These are phyloP conservation scores for Camellia lanceoleosa DNA, from an alignment of 148 eudicot genomes.

Conservation along the genomic window DNA sequence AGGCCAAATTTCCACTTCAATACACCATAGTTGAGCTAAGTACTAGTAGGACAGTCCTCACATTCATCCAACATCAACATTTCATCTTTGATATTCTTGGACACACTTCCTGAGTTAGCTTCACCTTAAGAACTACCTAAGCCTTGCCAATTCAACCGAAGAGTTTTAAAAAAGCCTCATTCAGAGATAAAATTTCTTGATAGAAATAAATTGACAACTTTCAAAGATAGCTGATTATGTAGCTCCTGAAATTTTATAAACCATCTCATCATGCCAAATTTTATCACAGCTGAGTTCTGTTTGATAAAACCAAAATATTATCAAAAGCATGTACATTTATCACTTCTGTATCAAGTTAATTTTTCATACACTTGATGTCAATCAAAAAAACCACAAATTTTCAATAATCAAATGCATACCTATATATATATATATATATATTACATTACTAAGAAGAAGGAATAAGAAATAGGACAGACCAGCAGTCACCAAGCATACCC, in stretches of 20 bases:
- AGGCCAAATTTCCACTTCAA: too few relatives aligned
- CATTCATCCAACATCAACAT: neutral
- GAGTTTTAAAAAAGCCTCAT: neutral
- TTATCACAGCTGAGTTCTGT: neutral
- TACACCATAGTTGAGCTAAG: too few relatives aligned
- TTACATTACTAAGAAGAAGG: neutral
- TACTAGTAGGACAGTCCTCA: neutral
- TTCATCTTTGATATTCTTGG: neutral
- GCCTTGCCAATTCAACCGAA: neutral
- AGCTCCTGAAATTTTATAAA: neutral
- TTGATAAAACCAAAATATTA: neutral
- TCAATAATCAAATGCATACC: neutral
- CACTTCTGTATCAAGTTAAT: neutral
- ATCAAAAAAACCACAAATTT: neutral
- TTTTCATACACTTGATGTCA: neutral
- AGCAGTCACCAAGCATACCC: slow-evolving; percentile 97
- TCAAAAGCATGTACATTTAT: neutral
- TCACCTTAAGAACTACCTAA: neutral
- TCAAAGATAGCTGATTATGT: neutral
- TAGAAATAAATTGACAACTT: neutral
- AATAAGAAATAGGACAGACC: slow-evolving; percentile 44
- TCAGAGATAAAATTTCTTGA: neutral
- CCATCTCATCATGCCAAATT: neutral
- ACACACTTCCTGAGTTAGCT: neutral
- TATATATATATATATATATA: neutral